Conservation (phyloP, 495 filamentous ascomycete species). For the Penicilliopsis zonata region DNA sequence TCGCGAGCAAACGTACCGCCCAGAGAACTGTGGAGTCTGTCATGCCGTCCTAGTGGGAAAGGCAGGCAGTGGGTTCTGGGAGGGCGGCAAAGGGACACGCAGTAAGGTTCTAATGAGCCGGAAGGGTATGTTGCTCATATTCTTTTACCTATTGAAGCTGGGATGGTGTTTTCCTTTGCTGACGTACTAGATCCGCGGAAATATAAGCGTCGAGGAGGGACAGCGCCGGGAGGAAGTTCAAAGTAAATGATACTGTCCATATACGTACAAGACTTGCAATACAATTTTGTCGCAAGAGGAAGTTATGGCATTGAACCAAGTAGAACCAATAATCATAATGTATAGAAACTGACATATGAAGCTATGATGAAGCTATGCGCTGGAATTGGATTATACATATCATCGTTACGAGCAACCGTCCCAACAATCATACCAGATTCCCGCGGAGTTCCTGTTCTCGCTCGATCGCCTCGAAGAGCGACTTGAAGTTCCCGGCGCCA, state of each 20-base stretch:
- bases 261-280: too few relatives aligned
- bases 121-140: slow-evolving; percentile 31
- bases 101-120: slow-evolving; percentile 58
- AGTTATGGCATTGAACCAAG: too few relatives aligned
- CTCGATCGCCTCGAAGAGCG: slow-evolving; percentile 85
- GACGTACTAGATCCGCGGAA: slow-evolving; percentile 50
- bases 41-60: slow-evolving; percentile 60
- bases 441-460: slow-evolving; percentile 73
- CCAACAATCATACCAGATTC: slow-evolving; percentile 43
- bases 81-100: slow-evolving; percentile 80
- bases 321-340: too few relatives aligned
- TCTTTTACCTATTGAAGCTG: slow-evolving; percentile 1
- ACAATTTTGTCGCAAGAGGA: too few relatives aligned
- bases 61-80: slow-evolving; percentile 72
- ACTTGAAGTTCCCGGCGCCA: slow-evolving; percentile 92
- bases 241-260: too few relatives aligned
- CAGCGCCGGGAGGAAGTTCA: slow-evolving; percentile 18
- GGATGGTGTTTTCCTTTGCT: slow-evolving; percentile 1
- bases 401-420: neutral
- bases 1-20: slow-evolving; percentile 71
- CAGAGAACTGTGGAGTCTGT: slow-evolving; percentile 71
- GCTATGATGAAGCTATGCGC: too few relatives aligned
- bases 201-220: slow-evolving; percentile 39
- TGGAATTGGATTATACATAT: neutral
- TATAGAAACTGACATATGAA: too few relatives aligned